Evolutionary conservation across 1,284 basidiomycete genomes (phyloP), one percentile per base, ranked within the genome.

Genomic region (Athelia psychrophila): DNA sequence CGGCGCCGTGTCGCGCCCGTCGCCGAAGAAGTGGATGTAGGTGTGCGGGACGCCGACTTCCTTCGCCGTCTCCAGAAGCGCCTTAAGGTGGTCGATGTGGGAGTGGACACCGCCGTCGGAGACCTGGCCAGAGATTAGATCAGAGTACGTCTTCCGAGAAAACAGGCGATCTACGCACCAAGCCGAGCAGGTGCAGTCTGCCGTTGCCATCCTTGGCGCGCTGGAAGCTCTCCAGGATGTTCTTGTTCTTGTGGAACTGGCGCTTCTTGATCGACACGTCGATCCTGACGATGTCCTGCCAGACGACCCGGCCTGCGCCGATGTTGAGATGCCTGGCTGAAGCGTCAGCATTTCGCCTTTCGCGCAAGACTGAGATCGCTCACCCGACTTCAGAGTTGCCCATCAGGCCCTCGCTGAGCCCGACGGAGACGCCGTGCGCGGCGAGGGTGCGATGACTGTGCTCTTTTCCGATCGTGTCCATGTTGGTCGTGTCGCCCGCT

Each of bases 51-150:
- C 85, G 45, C 83, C 87, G 51, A 82, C 68, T 65, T 91, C 87
- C 67, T 95, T 94, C 38, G 93, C 93, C 2, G 87, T 87, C 66
- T 93, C 89, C 57, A 96, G 81, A 15, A 96, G 80, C 2, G 92
- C 93, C 60, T 86, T 91, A 27, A 96, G 79, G 67, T 95, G 93
- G 51, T 67, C 79, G 61, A 92, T 95, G 70, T 95, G 92, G 1
- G 93, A 95, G 73, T 95, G 93, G n/a, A 96, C 93, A 60, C 93
- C 93, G 42, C 93, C 93, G 60, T 95, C 93, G 10, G 93, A 95
- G 51, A 92, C 75, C 89, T 91, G 51, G 3, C 40, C 30, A 38
- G 19, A 38, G n/a, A 4, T 18, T 42, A 22, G 38, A 40, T 47
- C 20, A 53, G n/a, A 23, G 15, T 3, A 24, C 42, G 20, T 24